Percentiles rank a stretch among this genome's conserved stretches.
phyloP scores from a whole-genome alignment of 331 rosid genomes.

The Pyrus hybrid region DNA sequence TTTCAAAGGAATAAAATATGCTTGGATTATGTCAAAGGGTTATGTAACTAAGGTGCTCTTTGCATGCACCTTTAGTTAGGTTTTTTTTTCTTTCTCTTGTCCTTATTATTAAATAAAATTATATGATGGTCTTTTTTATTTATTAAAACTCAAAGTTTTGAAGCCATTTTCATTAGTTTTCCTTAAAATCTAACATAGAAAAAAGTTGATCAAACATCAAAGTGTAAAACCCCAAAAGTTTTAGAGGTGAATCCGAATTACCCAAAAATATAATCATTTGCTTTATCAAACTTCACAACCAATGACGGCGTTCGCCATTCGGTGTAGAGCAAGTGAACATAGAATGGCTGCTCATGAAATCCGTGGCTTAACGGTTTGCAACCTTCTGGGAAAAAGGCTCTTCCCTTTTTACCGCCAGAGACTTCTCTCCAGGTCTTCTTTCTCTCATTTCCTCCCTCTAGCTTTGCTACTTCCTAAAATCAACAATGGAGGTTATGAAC shows the following conservation, averaged over 20 bases:
- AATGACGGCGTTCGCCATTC: background rate
- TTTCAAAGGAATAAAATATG: no score
- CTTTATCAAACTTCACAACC: background rate
- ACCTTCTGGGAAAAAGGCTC: constrained; percentile 54
- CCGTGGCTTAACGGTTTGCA: constrained; percentile 37
- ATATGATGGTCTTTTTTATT: no score
- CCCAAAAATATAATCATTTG: background rate
- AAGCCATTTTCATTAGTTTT: no score
- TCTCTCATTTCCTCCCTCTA: background rate
- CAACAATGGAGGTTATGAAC: background rate
- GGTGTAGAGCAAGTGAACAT: background rate
- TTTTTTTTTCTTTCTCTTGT: no score
- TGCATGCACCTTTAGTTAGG: no score
- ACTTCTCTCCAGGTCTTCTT: constrained; percentile 57
- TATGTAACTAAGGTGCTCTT: no score
- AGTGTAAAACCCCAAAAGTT: background rate
- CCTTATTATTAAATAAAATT: no score
- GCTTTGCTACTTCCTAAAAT: background rate
- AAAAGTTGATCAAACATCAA: background rate
- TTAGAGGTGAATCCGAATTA: no score
- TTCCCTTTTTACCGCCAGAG: constrained; percentile 49
- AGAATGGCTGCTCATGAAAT: constrained; percentile 30
- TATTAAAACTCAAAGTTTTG: no score
- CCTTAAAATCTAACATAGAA: no score
- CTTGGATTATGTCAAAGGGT: no score